Base-by-base conservation (phyloP, 331 rosid species). In the Pyracantha coccinea region DNA sequence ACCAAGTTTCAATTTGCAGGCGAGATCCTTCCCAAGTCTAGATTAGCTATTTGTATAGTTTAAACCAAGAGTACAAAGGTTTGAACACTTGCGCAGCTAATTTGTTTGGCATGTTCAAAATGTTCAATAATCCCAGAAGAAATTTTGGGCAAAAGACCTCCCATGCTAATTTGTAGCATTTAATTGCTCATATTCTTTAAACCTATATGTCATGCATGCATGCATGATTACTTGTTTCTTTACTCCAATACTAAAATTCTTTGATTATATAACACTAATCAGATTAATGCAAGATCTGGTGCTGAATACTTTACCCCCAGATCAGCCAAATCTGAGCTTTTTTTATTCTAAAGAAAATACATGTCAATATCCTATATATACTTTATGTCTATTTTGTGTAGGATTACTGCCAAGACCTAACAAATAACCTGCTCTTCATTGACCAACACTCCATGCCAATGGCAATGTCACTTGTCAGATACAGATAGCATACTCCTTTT, bases 381-480 rank as follows among this genome's bases (percentile, higher is more conserved):
- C 44, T 50, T 52, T 31, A 71, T 62, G 76, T 79, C 69, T 55
- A 44, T 57, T 28, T 70, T 2, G 62, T 69, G 75, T 71, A 71
- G 76, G 57, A 68, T 63, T 61, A 68, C 80, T 67, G 59, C 69
- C 53, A 16, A 65, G 69, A 79, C 84, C 84, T 72, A 79, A 85
- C 82, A 76, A 59, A 68, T 31, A 55, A 75, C 81, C 83, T 78
- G 81, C 78, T 47, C 73, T 66, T 10, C 67, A 38, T 81, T 81
- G 85, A 85, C 84, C 71, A 53, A 53, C 3, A 50, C 63, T 29
- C 28, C 12, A 17, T 33, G 19, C 44, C 32, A 47, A 45, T 21
- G 64, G 11, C 69, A 31, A 19, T 21, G 69, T 77, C 81, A 73
- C 57, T 19, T 24, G 59, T 69, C 72, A 68, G 72, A 61, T 44